These are phyloP conservation scores for Glomus cerebriforme DNA, from an alignment of 192 early-diverging fungal species.

Conservation along the genomic window DNA sequence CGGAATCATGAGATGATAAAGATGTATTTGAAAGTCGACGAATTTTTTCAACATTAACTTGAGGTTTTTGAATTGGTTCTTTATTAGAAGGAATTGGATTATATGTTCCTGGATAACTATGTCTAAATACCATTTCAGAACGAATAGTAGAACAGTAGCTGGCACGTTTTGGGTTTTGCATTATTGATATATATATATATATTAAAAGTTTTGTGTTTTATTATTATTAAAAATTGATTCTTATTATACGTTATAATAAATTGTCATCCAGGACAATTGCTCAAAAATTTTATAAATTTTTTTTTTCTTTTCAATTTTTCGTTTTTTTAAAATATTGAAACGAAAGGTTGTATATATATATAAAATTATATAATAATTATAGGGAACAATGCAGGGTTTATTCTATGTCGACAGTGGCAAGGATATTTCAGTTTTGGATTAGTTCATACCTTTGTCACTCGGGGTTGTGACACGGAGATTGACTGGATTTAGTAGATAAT, in stretches of 20 bases:
- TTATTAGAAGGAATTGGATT: neutral
- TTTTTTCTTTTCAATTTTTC: too few relatives aligned
- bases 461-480: neutral
- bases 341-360: too few relatives aligned
- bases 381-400: too few relatives aligned
- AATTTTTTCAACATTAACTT: neutral
- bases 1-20: neutral
- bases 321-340: too few relatives aligned
- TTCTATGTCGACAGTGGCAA: too few relatives aligned
- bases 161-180: neutral
- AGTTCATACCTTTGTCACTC: too few relatives aligned
- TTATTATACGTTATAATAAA: neutral
- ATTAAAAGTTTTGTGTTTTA: too few relatives aligned
- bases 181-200: neutral
- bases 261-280: too few relatives aligned
- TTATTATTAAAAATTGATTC: too few relatives aligned
- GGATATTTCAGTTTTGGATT: too few relatives aligned
- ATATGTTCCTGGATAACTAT: neutral
- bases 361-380: too few relatives aligned
- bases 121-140: neutral
- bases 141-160: neutral
- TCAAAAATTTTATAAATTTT: too few relatives aligned
- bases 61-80: neutral
- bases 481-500: neutral
- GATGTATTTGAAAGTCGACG: constrained; percentile 9